Evolutionary conservation across 225 moss, liverwort and hornwort species (phyloP).

Genomic region (Polytrichum commune): DNA sequence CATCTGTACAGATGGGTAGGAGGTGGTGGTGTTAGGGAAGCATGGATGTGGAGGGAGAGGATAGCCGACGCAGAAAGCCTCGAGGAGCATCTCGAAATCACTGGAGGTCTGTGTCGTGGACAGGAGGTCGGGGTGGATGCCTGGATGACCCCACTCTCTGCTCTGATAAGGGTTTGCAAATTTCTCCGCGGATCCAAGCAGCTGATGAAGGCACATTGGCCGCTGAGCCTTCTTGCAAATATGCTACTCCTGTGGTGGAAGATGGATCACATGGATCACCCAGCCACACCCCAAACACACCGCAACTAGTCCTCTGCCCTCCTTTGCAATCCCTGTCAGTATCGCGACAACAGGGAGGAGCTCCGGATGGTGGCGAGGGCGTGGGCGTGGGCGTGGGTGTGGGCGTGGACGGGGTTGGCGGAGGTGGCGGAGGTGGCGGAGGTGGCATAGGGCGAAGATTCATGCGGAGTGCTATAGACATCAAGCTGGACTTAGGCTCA

Average conservation of each 20-base stretch:
- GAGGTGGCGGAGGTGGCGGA: not conserved
- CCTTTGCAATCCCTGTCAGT: conserved; percentile 48
- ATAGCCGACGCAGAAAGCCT: conserved; percentile 14
- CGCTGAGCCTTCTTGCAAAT: not conserved
- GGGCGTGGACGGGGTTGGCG: no score
- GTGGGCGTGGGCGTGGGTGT: no score
- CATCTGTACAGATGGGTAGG: conserved; percentile 28
- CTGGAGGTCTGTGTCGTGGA: conserved; percentile 58
- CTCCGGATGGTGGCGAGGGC: not conserved
- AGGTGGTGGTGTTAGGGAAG: conserved; percentile 41
- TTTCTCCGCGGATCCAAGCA: not conserved
- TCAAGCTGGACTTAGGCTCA: conserved; percentile 77
- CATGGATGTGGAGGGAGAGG: conserved; percentile 64
- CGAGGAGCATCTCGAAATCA: conserved; percentile 26
- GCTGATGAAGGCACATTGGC: not conserved
- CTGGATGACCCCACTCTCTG: conserved; percentile 20
- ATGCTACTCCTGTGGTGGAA: not conserved
- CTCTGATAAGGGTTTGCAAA: not conserved
- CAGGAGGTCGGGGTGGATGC: conserved; percentile 17
- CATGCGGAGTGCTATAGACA: conserved; percentile 71
- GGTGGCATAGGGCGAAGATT: conserved; percentile 7
- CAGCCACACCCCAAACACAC: conserved; percentile 1
- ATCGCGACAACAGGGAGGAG: conserved; percentile 19
- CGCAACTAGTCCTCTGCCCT: conserved; percentile 39
- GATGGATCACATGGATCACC: conserved; percentile 6